A percentile compares a stretch with the other conserved stretches of the same genome.
These are phyloP conservation scores for Malus hybrid DNA, from an alignment of 331 rosid genomes.

Conservation along the genomic window DNA sequence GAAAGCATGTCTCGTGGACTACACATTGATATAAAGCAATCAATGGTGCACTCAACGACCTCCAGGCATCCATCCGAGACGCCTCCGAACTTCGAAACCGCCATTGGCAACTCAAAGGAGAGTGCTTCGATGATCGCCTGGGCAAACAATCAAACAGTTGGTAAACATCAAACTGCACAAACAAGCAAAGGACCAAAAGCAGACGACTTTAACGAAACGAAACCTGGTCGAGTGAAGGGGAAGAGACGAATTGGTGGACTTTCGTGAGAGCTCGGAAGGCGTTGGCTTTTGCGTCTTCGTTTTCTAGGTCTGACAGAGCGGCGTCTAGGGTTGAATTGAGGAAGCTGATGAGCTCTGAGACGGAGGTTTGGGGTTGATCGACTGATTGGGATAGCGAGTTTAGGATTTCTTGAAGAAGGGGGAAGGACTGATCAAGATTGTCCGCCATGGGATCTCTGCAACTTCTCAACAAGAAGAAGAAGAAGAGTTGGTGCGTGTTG, in stretches of 20 bases:
- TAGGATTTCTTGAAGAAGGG: conserved; percentile 46
- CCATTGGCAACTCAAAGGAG: conserved; percentile 68
- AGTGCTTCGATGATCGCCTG: conserved; percentile 38
- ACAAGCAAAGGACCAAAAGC: background rate
- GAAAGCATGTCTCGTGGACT: conserved; percentile 83
- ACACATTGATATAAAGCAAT: conserved; percentile 45
- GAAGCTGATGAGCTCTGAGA: conserved; percentile 39
- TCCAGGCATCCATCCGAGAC: conserved; percentile 55
- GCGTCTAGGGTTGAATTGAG: conserved; percentile 49
- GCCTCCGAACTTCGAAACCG: conserved; percentile 53
- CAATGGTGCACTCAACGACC: conserved; percentile 46
- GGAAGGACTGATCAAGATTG: conserved; percentile 4
- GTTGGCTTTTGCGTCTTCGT: conserved; percentile 26
- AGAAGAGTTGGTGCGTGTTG: background rate
- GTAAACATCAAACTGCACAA: background rate
- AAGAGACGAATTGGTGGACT: conserved; percentile 35
- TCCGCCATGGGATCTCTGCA: background rate
- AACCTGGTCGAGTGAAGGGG: conserved; percentile 61
- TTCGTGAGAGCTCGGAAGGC: conserved; percentile 45
- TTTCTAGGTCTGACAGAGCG: conserved; percentile 35
- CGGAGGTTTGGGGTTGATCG: conserved; percentile 29
- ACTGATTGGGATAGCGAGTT: conserved; percentile 35
- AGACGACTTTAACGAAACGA: background rate
- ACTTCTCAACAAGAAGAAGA: background rate
- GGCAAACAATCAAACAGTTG: background rate